phyloP scores from a whole-genome alignment of 805 yeast species.

The Ogataea salicorniae region DNA sequence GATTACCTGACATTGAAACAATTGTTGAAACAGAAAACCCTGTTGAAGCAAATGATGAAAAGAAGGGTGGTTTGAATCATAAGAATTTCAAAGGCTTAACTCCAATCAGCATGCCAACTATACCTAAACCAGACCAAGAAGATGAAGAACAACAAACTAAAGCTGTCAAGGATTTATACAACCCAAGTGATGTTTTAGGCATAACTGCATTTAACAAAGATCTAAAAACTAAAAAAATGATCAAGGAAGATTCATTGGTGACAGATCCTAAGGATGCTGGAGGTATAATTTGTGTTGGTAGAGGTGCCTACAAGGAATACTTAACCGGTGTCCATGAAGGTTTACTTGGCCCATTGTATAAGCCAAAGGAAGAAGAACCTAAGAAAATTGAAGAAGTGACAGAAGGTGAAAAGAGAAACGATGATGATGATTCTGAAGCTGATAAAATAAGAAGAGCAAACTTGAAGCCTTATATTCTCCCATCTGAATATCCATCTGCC shows the following conservation, averaged over 20 bases:
- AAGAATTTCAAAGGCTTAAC: conserved; percentile 3
- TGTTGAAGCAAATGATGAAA: conserved; percentile 11
- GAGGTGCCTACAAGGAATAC: conserved; percentile 95
- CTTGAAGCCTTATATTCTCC: conserved; percentile 54
- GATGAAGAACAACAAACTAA: conserved; percentile 25
- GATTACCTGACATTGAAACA: conserved; percentile 19
- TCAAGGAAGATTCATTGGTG: conserved; percentile 43
- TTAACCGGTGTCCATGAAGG: conserved; percentile 92
- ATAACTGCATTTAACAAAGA: conserved; percentile 33
- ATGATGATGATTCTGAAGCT: conserved; percentile 24
- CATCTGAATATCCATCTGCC: conserved; percentile 52
- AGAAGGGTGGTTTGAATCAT: background rate
- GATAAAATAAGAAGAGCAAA: conserved; percentile 35
- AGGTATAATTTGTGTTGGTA: conserved; percentile 86
- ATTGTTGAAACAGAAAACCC: conserved; percentile 15
- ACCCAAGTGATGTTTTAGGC: conserved; percentile 50
- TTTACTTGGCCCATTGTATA: conserved; percentile 77
- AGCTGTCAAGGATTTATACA: conserved; percentile 33
- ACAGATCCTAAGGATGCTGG: conserved; percentile 51
- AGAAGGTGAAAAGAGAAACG: conserved; percentile 29
- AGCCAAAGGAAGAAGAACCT: background rate
- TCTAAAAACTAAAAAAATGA: conserved; percentile 11
- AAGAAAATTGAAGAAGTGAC: conserved; percentile 17
- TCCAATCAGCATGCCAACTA: conserved; percentile 5
- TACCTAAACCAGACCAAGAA: conserved; percentile 4